These are phyloP conservation scores for Ophiostoma tasmaniense DNA, from an alignment of 2,329 filamentous ascomycete species.

Conservation along the genomic window DNA sequence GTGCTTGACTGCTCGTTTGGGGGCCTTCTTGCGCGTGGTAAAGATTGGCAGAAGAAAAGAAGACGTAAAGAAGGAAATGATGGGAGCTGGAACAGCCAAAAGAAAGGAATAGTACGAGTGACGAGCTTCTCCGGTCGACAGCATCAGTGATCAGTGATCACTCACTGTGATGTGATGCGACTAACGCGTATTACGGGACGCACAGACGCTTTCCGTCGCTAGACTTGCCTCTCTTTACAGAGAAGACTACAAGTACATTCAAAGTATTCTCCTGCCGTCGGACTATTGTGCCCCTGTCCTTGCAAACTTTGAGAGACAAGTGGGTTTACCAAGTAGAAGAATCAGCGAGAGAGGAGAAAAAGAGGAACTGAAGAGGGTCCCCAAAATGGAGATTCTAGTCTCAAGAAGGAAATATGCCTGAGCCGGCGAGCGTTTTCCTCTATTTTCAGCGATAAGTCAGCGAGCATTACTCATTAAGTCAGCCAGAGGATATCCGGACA, in stretches of 20 bases:
- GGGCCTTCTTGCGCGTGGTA: neutral
- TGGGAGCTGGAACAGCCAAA: neutral
- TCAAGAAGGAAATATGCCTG: constrained; percentile 1
- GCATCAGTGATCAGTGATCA: neutral
- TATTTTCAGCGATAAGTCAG: neutral
- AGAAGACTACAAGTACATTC: too few species aligned
- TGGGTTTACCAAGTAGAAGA: neutral
- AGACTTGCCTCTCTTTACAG: neutral
- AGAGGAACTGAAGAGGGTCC: neutral
- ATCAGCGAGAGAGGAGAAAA: neutral
- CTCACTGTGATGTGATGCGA: neutral
- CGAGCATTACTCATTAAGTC: neutral
- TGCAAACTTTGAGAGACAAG: neutral
- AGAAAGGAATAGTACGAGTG: neutral
- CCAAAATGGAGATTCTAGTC: neutral
- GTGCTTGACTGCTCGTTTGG: neutral
- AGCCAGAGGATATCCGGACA: neutral
- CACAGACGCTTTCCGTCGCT: constrained; percentile 5
- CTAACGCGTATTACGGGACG: neutral
- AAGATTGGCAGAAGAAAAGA: neutral
- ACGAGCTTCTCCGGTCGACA: neutral
- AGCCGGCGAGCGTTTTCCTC: neutral
- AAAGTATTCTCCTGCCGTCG: neutral
- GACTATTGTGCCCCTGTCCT: neutral
- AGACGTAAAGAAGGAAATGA: neutral